Evolutionary conservation across 2,329 filamentous ascomycete species (phyloP).

Genomic region (Plectosphaerella sp.): DNA sequence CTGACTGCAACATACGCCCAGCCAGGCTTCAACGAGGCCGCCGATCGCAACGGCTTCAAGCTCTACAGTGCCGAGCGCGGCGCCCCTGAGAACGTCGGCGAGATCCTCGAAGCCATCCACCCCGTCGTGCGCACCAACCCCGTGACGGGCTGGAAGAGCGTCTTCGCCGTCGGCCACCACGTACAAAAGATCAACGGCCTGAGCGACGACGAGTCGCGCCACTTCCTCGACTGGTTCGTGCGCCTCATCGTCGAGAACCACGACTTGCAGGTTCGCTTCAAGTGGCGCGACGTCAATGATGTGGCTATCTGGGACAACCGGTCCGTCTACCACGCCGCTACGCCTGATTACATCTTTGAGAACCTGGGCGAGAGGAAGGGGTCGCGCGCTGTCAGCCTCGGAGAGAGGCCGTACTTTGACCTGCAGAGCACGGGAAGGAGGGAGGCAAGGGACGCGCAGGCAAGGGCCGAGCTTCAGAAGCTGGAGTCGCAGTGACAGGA

Average conservation of each 20-base stretch:
- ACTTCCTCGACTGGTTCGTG: conserved; percentile 48
- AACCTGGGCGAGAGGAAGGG: conserved; percentile 42
- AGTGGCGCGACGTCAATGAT: conserved; percentile 41
- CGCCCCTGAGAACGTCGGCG: conserved; percentile 45
- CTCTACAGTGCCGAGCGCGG: conserved; percentile 42
- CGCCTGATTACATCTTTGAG: conserved; percentile 43
- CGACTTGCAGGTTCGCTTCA: conserved; percentile 46
- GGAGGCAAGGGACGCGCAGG: conserved; percentile 9
- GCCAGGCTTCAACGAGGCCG: conserved; percentile 44
- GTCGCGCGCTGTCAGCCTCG: conserved; percentile 45
- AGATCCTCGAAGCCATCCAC: conserved; percentile 43
- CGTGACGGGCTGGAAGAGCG: conserved; percentile 52
- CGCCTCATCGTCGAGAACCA: conserved; percentile 49
- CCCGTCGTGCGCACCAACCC: conserved; percentile 54
- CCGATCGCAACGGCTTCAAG: conserved; percentile 36
- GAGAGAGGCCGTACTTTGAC: conserved; percentile 50
- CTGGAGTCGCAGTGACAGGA: neutral
- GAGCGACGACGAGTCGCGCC: conserved; percentile 38
- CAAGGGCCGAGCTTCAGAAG: neutral
- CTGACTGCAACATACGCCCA: conserved; percentile 52
- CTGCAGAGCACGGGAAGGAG: conserved; percentile 28
- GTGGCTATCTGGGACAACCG: conserved; percentile 55
- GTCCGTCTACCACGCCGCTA: conserved; percentile 51
- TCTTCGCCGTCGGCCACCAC: conserved; percentile 49
- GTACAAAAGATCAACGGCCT: conserved; percentile 47